phyloP scores from a whole-genome alignment of 768 basidiomycete genomes.

The Pilatotrama ljubarskyi region DNA sequence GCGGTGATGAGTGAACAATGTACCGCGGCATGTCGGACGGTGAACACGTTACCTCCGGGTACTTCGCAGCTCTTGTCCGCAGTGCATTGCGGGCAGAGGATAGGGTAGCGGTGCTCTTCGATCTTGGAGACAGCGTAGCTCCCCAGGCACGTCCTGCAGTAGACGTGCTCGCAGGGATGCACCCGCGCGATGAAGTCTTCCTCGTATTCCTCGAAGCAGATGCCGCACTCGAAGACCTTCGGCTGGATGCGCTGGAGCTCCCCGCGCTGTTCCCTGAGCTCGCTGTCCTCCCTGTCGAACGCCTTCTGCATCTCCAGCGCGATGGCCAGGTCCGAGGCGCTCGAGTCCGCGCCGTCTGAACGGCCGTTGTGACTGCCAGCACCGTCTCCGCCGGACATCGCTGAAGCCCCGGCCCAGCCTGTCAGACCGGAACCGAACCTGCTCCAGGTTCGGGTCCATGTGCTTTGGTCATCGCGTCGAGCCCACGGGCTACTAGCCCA shows the following conservation, averaged over 20 bases:
- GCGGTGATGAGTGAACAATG: background rate
- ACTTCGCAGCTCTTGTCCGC: conserved; percentile 25
- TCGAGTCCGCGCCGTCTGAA: too few species aligned
- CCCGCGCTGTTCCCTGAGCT: conserved; percentile 37
- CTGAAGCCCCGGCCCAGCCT: too few species aligned
- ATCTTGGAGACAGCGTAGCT: conserved; percentile 46
- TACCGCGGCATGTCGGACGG: too few species aligned
- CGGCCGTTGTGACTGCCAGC: too few species aligned
- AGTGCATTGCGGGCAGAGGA: conserved; percentile 60
- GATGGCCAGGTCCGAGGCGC: background rate
- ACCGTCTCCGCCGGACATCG: too few species aligned
- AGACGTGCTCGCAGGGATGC: conserved; percentile 48
- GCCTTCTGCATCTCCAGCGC: conserved; percentile 37
- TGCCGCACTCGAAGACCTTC: conserved; percentile 47
- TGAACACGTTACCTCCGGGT: conserved; percentile 35
- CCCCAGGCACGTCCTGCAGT: conserved; percentile 56
- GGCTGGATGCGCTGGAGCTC: conserved; percentile 34
- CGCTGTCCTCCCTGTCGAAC: conserved; percentile 43
- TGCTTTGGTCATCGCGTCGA: background rate
- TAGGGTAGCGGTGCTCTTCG: conserved; percentile 54
- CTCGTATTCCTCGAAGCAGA: conserved; percentile 55
- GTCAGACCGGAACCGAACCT: too few species aligned
- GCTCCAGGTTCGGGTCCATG: too few species aligned
- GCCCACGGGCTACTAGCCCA: background rate
- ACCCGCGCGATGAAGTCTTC: conserved; percentile 45